Conservation (phyloP, 2,329 filamentous ascomycete genomes). For the Trichoderma aggressivum region DNA sequence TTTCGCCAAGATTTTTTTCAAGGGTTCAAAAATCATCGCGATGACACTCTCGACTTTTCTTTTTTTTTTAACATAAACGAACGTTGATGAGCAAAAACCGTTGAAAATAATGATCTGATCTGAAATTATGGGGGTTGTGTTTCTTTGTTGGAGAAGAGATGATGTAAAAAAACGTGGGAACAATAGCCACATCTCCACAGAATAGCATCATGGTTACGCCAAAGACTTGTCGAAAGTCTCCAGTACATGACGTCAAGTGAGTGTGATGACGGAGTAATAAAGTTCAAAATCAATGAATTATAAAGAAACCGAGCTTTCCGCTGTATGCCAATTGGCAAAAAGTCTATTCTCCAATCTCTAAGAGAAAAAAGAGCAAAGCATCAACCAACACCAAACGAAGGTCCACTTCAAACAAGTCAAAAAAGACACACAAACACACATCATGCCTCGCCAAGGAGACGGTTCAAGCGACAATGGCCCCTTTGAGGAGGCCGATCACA, state of each 20-base stretch:
- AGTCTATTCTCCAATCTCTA: neutral
- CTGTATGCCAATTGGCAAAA: neutral
- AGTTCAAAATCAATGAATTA: neutral
- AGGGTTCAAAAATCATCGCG: neutral
- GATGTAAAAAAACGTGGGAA: neutral
- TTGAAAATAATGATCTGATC: neutral
- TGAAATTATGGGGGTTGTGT: neutral
- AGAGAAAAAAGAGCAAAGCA: neutral
- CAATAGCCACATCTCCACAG: neutral
- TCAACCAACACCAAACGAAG: neutral
- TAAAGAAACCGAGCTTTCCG: neutral
- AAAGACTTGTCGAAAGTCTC: neutral
- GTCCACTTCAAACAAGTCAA: too few relatives aligned
- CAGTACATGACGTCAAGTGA: neutral
- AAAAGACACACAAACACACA: conserved; percentile 21
- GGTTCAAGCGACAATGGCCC: conserved; percentile 47
- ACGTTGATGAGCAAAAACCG: neutral
- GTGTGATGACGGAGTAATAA: neutral
- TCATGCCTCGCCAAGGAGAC: conserved; percentile 51
- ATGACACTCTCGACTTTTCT: neutral
- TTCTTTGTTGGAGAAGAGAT: neutral
- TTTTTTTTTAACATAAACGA: neutral
- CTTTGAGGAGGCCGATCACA: conserved; percentile 35
- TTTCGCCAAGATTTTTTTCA: neutral
- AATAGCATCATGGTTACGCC: conserved; percentile 14